These are phyloP conservation scores for Apocynum venetum DNA, from an alignment of 257 asterid genomes.

Conservation along the genomic window DNA sequence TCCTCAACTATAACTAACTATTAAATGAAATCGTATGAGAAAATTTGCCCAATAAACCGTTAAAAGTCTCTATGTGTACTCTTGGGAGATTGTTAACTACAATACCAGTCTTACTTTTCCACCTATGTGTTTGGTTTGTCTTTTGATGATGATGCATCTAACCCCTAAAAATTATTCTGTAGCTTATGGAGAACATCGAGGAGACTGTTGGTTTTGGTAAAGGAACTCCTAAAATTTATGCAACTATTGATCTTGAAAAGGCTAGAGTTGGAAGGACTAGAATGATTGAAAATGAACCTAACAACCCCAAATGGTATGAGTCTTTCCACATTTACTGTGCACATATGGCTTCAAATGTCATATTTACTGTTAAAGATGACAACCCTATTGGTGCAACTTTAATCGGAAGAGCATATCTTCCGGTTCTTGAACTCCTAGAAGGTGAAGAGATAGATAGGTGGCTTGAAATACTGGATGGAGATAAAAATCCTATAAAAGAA, in stretches of 20 bases:
- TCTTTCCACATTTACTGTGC: conserved; percentile 90
- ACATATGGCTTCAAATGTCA: conserved; percentile 63
- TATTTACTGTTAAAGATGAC: conserved; percentile 83
- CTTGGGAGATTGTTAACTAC: background rate
- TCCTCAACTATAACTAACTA: background rate
- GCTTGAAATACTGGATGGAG: conserved; percentile 76
- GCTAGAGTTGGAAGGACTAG: conserved; percentile 87
- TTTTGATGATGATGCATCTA: conserved; percentile 13
- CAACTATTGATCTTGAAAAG: conserved; percentile 74
- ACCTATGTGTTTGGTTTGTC: background rate
- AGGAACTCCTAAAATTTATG: conserved; percentile 76
- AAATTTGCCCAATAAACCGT: background rate
- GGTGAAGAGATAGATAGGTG: conserved; percentile 81
- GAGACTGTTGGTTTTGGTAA: conserved; percentile 79
- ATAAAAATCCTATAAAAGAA: conserved; percentile 55
- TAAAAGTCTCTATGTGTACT: no score
- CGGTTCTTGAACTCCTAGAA: conserved; percentile 65
- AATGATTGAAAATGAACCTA: conserved; percentile 61
- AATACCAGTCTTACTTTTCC: background rate
- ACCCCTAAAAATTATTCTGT: conserved; percentile 20
- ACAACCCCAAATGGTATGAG: conserved; percentile 74
- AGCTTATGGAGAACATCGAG: conserved; percentile 59
- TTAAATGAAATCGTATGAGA: background rate
- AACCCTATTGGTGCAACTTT: conserved; percentile 92
- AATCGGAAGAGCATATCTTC: conserved; percentile 84